Evolutionary conservation across 2,329 filamentous ascomycete genomes (phyloP), one percentile per base, ranked within the genome.

Genomic region (Xylariales sp.): DNA sequence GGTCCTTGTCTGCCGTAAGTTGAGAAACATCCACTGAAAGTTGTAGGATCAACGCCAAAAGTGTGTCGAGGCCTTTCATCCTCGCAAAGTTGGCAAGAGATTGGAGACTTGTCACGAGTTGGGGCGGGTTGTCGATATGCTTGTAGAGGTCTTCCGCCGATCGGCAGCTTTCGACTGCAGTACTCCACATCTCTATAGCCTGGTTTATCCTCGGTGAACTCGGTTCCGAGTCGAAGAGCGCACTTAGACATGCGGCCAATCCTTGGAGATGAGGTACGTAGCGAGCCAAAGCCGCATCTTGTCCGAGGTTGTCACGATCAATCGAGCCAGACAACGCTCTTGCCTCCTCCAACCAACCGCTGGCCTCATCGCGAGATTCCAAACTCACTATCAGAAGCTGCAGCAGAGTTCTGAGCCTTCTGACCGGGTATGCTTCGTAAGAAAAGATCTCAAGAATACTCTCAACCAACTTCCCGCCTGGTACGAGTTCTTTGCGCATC

Each of bases 61-160:
- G 54, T 2, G 57, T 54, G 28, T 69, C 67, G 16, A 72, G 65
- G 18, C 76, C 76, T 43, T 68, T 66, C 38, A 80, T 66, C 11
- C 66, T 71, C 4, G 73, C 65, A 22, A 76, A 71, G 35, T 78
- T 70, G 21, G 67, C 66, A 9, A 76, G 52, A 0, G 76, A 71
- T 31, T 70, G 66, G 2, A 80, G 63, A 34, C 74, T 70, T 10
- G 65, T 62, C 10, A 78, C 55, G 3, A 80, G 60, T 1, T 63
- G 65, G 1, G 70, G 58, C 0, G 75, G 62, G 40, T 76, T 68
- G 44, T 79, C 76, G 37, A 80, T 62, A 9, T 52, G 60, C 14
- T 58, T 53, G 18, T 66, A 62, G 6, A 80, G 47, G 3, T 74
- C 64, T 2, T 60, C 54, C 29, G 58, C 61, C 5, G 65, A 63